Percentiles rank a stretch among this genome's conserved stretches.
Evolutionary conservation across 176 grass and related monocot species (phyloP).

Genomic region (Juncus effusus): DNA sequence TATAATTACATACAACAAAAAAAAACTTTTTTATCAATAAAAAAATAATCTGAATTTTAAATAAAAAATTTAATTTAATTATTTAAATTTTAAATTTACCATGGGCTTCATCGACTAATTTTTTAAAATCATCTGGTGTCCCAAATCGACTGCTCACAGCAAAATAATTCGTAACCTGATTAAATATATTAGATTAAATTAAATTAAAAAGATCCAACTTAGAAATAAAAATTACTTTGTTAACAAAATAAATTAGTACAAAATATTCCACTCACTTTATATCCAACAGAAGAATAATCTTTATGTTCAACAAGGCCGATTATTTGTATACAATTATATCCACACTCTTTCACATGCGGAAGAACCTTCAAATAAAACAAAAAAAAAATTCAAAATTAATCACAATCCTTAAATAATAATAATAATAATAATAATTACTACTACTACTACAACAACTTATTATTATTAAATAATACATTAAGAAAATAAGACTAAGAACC

Average conservation of each 20-base stretch:
- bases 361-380: constrained; percentile 48
- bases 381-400: constrained; percentile 22
- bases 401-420: constrained; percentile 9
- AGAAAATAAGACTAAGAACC: constrained; percentile 24
- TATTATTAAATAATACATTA: too few relatives aligned
- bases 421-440: too few relatives aligned
- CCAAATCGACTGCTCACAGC: constrained; percentile 98
- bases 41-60: neutral
- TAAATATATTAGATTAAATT: neutral
- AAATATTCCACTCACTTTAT: constrained; percentile 55
- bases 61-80: neutral
- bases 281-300: constrained; percentile 91
- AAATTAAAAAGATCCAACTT: neutral
- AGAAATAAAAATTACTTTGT: neutral
- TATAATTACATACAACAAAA: constrained; percentile 30
- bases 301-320: constrained; percentile 81
- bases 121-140: constrained; percentile 89
- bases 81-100: constrained; percentile 29
- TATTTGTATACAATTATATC: constrained; percentile 91
- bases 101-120: constrained; percentile 89
- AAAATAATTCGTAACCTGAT: constrained; percentile 94
- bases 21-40: constrained; percentile 2
- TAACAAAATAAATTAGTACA: neutral
- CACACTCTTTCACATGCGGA: constrained; percentile 71
- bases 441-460: too few relatives aligned